Percentiles rank a stretch among this genome's conserved stretches.
phyloP scores from a whole-genome alignment of 305 asterid genomes.

The Caryopteris hybrid region DNA sequence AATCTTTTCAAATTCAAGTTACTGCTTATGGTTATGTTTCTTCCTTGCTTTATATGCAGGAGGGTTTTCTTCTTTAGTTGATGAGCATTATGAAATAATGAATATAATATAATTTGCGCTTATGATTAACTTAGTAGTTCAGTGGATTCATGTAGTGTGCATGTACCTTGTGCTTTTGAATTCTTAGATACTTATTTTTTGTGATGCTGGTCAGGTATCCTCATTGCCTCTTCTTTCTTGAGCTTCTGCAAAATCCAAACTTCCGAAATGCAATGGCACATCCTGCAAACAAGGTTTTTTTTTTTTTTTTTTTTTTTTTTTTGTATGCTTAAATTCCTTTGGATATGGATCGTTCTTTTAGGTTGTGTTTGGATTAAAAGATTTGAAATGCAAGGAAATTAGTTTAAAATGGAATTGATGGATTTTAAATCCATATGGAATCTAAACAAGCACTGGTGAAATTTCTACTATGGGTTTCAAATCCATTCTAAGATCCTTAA shows the following conservation, averaged over 20 bases:
- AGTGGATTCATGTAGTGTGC: no score
- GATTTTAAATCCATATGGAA: no score
- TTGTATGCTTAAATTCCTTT: not conserved
- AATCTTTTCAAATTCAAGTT: not conserved
- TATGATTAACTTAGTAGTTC: not conserved
- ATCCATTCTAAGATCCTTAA: no score
- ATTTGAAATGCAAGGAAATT: no score
- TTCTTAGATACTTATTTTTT: not conserved
- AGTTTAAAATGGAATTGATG: no score
- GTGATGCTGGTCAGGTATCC: constrained; percentile 59
- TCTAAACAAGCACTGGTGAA: no score
- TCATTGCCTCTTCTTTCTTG: constrained; percentile 87
- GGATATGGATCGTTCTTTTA: not conserved
- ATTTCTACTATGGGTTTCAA: no score
- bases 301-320: constrained; percentile 19
- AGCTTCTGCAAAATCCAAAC: constrained; percentile 79
- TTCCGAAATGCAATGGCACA: constrained; percentile 95
- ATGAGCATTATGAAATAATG: no score
- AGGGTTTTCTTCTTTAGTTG: no score
- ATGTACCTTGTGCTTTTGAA: not conserved
- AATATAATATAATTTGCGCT: no score
- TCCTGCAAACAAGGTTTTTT: constrained; percentile 81
- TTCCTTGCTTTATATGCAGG: not conserved
- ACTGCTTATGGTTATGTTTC: not conserved
- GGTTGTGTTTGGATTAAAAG: not conserved